A percentile compares a stretch with the other conserved stretches of the same genome.
phyloP scores from a whole-genome alignment of 352 stramenopile species.

The Phytophthora multivora region DNA sequence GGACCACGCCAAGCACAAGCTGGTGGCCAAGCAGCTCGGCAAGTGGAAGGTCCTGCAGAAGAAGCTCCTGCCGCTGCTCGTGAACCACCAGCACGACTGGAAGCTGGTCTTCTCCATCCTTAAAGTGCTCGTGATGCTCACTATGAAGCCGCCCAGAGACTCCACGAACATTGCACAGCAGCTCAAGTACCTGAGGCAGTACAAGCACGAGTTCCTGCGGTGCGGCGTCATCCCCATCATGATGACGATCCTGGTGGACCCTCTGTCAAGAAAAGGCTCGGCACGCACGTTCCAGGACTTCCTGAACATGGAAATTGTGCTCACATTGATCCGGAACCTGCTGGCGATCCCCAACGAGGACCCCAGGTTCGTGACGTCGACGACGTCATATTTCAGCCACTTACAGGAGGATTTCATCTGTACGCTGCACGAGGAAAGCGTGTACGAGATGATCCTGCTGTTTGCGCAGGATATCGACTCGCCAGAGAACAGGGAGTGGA shows the following conservation, averaged over 20 bases:
- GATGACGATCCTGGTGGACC: constrained; percentile 86
- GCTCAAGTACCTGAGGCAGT: constrained; percentile 77
- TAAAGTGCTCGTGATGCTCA: constrained; percentile 91
- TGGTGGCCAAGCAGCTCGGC: constrained; percentile 84
- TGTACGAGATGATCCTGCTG: constrained; percentile 88
- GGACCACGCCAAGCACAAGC: constrained; percentile 83
- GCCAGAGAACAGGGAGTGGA: constrained; percentile 85
- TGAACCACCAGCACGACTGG: constrained; percentile 90
- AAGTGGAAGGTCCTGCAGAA: constrained; percentile 90
- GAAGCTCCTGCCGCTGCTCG: constrained; percentile 82
- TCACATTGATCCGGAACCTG: constrained; percentile 86
- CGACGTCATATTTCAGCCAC: constrained; percentile 74
- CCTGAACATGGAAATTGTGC: constrained; percentile 87
- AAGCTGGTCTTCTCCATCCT: constrained; percentile 88
- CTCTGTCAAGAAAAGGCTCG: constrained; percentile 68
- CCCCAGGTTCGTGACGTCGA: constrained; percentile 77
- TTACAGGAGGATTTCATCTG: constrained; percentile 84
- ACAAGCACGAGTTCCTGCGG: constrained; percentile 87
- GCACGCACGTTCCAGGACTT: constrained; percentile 72
- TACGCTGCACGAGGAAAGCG: constrained; percentile 79
- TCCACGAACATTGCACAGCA: constrained; percentile 84
- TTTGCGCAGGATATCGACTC: constrained; percentile 89
- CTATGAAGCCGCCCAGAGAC: constrained; percentile 81
- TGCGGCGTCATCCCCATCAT: constrained; percentile 76
- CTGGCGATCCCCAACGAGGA: constrained; percentile 86